Percentiles rank a stretch among this genome's conserved stretches.
Evolutionary conservation across 352 stramenopile genomes (phyloP).

Genomic region (Globisporangium radiosum): DNA sequence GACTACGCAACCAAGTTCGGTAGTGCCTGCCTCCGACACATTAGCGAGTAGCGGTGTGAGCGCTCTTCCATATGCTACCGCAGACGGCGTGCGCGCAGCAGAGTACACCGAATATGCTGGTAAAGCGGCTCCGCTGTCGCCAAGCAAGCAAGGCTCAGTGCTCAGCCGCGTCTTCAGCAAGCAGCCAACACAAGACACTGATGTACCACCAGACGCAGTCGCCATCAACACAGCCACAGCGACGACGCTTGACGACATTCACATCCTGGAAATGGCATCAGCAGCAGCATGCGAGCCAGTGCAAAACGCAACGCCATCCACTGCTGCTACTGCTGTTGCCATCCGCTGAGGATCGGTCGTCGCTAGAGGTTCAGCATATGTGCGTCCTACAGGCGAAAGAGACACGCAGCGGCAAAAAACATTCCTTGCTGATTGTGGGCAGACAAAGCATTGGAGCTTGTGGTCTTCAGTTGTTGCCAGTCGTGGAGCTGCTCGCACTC

Average conservation of each 20-base stretch:
- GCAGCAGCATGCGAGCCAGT: not conserved
- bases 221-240: not conserved
- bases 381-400: not conserved
- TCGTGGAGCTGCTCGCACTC: no score
- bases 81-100: not conserved
- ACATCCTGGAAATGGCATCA: not conserved
- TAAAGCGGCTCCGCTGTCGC: not conserved
- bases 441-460: no score
- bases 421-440: no score
- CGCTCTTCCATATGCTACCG: not conserved
- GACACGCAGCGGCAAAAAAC: not conserved
- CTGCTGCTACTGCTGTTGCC: no score
- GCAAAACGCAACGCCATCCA: not conserved
- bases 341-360: not conserved
- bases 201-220: conserved; percentile 2
- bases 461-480: no score
- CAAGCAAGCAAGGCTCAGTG: conserved; percentile 15
- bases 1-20: not conserved
- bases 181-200: not conserved
- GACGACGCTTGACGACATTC: not conserved
- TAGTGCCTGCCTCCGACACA: not conserved
- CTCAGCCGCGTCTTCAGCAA: conserved; percentile 21
- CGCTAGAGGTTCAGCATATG: not conserved
- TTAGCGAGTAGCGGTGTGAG: not conserved
- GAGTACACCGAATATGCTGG: not conserved